Evolutionary conservation across 1,284 basidiomycete species (phyloP).

Genomic region (Pholiota adiposa): DNA sequence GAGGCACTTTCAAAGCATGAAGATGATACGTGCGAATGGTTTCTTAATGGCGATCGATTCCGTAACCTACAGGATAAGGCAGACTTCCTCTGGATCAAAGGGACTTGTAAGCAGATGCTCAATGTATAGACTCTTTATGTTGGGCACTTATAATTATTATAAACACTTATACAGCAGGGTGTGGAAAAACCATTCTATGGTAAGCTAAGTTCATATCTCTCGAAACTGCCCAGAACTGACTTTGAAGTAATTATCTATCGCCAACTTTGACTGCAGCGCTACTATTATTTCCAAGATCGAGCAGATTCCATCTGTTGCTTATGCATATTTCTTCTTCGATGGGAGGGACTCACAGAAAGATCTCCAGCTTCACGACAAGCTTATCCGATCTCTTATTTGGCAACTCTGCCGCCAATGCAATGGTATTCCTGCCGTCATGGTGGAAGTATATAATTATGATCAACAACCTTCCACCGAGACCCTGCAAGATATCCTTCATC

Average conservation of each 20-base stretch:
- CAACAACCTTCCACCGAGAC: neutral
- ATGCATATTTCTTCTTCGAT: neutral
- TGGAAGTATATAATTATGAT: neutral
- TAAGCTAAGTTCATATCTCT: neutral
- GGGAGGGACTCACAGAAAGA: neutral
- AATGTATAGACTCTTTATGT: neutral
- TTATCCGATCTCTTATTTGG: neutral
- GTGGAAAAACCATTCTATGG: neutral
- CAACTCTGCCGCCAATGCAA: neutral
- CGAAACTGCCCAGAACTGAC: no score
- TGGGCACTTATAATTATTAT: neutral
- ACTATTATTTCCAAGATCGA: neutral
- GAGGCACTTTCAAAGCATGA: neutral
- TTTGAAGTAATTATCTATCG: neutral
- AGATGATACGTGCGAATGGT: neutral
- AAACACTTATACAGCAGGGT: neutral
- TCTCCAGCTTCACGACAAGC: neutral
- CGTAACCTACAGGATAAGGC: neutral
- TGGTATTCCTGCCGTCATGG: neutral
- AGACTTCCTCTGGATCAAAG: neutral
- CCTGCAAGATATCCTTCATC: neutral
- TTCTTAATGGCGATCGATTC: neutral
- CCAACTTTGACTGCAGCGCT: no score
- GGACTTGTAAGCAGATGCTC: neutral
- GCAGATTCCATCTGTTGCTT: neutral